Evolutionary conservation across 345 rosid species (phyloP).

Genomic region (Gossypium herbaceum): DNA sequence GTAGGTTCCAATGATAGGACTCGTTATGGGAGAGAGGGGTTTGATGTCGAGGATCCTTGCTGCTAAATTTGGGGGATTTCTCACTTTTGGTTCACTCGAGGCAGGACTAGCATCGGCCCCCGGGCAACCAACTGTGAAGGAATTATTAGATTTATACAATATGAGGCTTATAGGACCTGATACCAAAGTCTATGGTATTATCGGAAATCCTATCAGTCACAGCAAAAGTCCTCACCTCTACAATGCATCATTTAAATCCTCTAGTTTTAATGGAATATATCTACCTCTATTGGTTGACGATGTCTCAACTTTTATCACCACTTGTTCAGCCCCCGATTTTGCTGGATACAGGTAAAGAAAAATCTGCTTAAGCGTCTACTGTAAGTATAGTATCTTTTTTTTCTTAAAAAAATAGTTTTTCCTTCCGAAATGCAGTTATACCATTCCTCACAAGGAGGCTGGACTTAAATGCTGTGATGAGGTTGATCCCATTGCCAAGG

Average conservation of each 20-base stretch:
- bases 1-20: slow-evolving; percentile 55
- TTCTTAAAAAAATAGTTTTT: not conserved
- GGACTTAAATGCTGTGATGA: slow-evolving; percentile 43
- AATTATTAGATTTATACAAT: slow-evolving; percentile 48
- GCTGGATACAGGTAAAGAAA: slow-evolving; percentile 46
- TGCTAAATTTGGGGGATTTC: slow-evolving; percentile 54
- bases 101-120: slow-evolving; percentile 52
- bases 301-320: slow-evolving; percentile 42
- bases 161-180: slow-evolving; percentile 48
- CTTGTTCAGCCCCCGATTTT: slow-evolving; percentile 48
- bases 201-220: slow-evolving; percentile 62
- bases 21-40: slow-evolving; percentile 64
- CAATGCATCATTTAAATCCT: slow-evolving; percentile 47
- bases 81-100: slow-evolving; percentile 55
- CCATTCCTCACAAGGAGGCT: slow-evolving; percentile 51
- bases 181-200: slow-evolving; percentile 59
- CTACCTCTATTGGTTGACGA: slow-evolving; percentile 49
- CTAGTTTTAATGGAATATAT: slow-evolving; percentile 52
- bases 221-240: slow-evolving; percentile 62
- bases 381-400: not conserved
- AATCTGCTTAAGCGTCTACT: not conserved
- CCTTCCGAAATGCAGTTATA: slow-evolving; percentile 28
- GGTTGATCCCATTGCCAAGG: slow-evolving; percentile 43
- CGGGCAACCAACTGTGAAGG: slow-evolving; percentile 52
- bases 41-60: slow-evolving; percentile 52